Evolutionary conservation across 495 filamentous ascomycete species (phyloP).

Genomic region (Peziza echinospora): DNA sequence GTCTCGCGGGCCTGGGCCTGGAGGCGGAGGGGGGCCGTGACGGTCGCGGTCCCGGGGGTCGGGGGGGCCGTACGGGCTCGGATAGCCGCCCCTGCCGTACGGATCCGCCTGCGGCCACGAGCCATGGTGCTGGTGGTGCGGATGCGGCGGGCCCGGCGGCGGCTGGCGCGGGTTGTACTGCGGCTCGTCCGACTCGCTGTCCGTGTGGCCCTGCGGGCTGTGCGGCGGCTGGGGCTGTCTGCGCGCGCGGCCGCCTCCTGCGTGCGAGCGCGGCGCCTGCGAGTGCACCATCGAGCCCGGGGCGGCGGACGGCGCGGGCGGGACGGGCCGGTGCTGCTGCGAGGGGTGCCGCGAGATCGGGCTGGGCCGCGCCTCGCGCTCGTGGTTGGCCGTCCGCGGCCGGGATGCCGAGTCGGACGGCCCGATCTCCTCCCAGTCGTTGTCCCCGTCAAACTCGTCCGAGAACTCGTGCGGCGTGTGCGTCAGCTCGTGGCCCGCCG

Average conservation of each 20-base stretch:
- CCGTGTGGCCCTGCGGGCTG: slow-evolving; percentile 10
- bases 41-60: slow-evolving; percentile 4
- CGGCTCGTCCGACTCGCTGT: slow-evolving; percentile 17
- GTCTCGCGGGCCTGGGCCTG: background rate
- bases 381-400: slow-evolving; percentile 26
- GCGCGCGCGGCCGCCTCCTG: slow-evolving; percentile 4
- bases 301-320: background rate
- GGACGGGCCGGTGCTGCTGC: slow-evolving; percentile 1
- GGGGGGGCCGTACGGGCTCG: slow-evolving; percentile 2
- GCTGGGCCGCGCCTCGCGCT: slow-evolving; percentile 1
- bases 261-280: background rate
- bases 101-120: slow-evolving; percentile 2
- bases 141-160: slow-evolving; percentile 10
- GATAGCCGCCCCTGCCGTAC: slow-evolving; percentile 2
- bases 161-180: slow-evolving; percentile 10
- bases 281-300: background rate
- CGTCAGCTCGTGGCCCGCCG: background rate
- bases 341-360: slow-evolving; percentile 4
- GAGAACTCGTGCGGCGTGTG: background rate
- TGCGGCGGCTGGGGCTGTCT: slow-evolving; percentile 12
- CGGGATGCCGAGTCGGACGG: slow-evolving; percentile 68
- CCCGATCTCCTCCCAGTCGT: slow-evolving; percentile 37
- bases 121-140: slow-evolving; percentile 3
- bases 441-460: slow-evolving; percentile 12
- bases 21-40: background rate